Base-by-base conservation (phyloP, 2,329 filamentous ascomycete species). In the Catunica adiposa region DNA sequence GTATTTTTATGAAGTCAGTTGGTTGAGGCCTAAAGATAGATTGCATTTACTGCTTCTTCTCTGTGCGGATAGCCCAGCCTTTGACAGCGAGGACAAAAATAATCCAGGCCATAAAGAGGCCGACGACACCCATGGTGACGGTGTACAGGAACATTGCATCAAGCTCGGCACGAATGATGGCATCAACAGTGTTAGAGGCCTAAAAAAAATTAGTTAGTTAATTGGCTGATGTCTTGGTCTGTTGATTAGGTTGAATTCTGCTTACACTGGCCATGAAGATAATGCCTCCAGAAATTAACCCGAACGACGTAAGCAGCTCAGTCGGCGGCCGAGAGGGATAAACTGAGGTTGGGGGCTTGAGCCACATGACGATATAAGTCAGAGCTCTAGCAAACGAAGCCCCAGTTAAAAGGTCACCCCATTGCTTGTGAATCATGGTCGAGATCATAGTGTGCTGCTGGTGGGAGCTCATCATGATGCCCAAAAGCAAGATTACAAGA, bases 101-200 rank as follows among this genome's bases (percentile, higher is more conserved):
- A 55, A 84, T 77, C 82, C 86, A 95, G 0, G 89, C 82, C 85
- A 96, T 90, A 53, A 94, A 68, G 53, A 95, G 73, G 1, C 83
- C 84, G 1, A 88, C 86, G 5, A 94, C 66, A 1, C 89, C 90
- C 78, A 94, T 85, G 8, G 82, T 85, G 34, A 95, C 78, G 0
- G 88, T 95, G 68, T 95, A 94, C 59, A 88, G 79, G 68, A 95
- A 92, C 89, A 95, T 96, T 60, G 86, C 86, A 64, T 95, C 86
- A 15, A 95, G 71, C 3, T 82, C 69, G 64, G 89, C 83, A 56
- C 77, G 75, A 58, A 89, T 82, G 72, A 95, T 86, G n/a, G 81
- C 79, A 8, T 74, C 67, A 25, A 96, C 78, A 0, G 84, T 84
- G 64, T 94, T 88, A 56, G 79, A 78, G 59, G 85, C 84, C 80